Evolutionary conservation across 768 basidiomycete genomes (phyloP).

Genomic region (Chalciporus chontae): DNA sequence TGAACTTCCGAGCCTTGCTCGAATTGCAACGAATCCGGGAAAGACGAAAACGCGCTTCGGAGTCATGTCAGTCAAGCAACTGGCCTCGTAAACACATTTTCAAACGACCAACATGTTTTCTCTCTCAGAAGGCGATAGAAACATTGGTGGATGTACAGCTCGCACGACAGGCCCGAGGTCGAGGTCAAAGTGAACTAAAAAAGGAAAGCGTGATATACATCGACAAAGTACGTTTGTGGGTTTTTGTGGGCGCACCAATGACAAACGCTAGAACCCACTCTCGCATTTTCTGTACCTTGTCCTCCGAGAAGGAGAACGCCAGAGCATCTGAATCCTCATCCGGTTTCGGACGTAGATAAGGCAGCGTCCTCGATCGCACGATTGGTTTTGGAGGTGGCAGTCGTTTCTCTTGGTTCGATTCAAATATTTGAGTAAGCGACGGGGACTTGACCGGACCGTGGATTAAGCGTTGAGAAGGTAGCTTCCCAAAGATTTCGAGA

Average conservation of each 20-base stretch:
- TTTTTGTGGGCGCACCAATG: conserved; percentile 43
- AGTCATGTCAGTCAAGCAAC: conserved; percentile 4
- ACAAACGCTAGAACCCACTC: conserved; percentile 68
- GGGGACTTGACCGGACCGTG: conserved; percentile 29
- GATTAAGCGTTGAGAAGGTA: background rate
- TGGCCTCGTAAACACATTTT: background rate
- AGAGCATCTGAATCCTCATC: conserved; percentile 41
- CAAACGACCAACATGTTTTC: conserved; percentile 68
- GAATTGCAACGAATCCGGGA: conserved; percentile 86
- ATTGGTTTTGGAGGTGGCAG: conserved; percentile 24
- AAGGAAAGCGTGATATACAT: background rate
- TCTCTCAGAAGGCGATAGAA: conserved; percentile 59
- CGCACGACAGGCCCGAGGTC: conserved; percentile 81
- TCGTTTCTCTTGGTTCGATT: conserved; percentile 14
- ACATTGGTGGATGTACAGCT: conserved; percentile 64
- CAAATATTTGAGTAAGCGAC: conserved; percentile 31
- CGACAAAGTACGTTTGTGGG: background rate
- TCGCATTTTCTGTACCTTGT: conserved; percentile 47
- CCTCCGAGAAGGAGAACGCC: conserved; percentile 45
- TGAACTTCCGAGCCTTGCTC: conserved; percentile 81
- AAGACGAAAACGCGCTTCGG: conserved; percentile 82
- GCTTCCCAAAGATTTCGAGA: background rate
- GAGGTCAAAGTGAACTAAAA: conserved; percentile 80
- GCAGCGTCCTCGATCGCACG: conserved; percentile 46
- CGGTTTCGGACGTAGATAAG: conserved; percentile 35